phyloP scores from a whole-genome alignment of 495 filamentous ascomycete species.

The Podospora appendiculata region DNA sequence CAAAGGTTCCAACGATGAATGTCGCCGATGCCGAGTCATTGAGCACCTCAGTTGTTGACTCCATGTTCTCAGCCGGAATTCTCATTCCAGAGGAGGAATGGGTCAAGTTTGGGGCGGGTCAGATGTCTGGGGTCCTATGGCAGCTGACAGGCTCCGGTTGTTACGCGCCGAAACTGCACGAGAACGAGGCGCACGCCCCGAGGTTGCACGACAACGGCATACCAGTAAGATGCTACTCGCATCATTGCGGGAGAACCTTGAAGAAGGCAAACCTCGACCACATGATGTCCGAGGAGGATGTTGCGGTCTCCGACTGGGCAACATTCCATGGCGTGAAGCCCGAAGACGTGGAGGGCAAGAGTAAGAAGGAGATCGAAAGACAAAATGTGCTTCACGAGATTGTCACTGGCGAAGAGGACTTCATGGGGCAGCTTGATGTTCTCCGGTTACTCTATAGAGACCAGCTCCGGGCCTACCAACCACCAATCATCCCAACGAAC shows the following conservation, averaged over 20 bases:
- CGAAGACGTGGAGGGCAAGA: slow-evolving; percentile 56
- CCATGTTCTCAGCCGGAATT: slow-evolving; percentile 73
- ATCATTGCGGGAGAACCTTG: slow-evolving; percentile 87
- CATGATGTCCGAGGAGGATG: slow-evolving; percentile 56
- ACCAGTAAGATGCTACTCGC: slow-evolving; percentile 80
- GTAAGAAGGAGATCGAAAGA: slow-evolving; percentile 83
- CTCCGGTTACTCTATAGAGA: slow-evolving; percentile 82
- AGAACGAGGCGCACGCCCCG: slow-evolving; percentile 44
- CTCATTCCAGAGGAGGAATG: slow-evolving; percentile 91
- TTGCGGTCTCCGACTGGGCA: slow-evolving; percentile 76
- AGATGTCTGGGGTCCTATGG: slow-evolving; percentile 79
- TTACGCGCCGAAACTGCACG: slow-evolving; percentile 78
- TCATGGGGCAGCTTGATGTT: slow-evolving; percentile 80
- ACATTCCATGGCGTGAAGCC: slow-evolving; percentile 84
- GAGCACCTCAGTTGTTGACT: slow-evolving; percentile 65
- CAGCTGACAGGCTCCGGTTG: slow-evolving; percentile 91
- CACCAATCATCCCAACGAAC: slow-evolving; percentile 70
- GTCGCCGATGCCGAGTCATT: slow-evolving; percentile 91
- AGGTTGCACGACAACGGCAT: slow-evolving; percentile 32
- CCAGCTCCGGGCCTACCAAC: slow-evolving; percentile 61
- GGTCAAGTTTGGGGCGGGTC: slow-evolving; percentile 79
- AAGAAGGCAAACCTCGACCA: slow-evolving; percentile 85
- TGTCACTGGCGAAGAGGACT: slow-evolving; percentile 85
- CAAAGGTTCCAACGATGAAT: slow-evolving; percentile 98
- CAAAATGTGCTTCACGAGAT: slow-evolving; percentile 97